These are phyloP conservation scores for Cyclocybe aegerita DNA, from an alignment of 768 basidiomycete genomes.

Conservation along the genomic window DNA sequence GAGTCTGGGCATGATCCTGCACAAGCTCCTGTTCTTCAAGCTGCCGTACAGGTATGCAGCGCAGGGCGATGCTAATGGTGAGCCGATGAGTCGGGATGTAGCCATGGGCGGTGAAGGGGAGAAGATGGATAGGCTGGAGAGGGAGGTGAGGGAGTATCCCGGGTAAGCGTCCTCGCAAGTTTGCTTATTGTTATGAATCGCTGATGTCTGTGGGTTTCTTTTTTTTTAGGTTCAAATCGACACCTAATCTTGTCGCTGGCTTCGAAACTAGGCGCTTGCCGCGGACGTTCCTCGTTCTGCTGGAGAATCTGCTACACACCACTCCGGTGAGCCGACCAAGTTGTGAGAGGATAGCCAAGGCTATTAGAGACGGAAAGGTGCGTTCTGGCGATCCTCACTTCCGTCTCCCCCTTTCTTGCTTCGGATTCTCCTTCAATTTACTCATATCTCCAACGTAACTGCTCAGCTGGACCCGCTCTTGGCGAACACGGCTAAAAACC, in stretches of 20 bases:
- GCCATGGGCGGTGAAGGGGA: conserved; percentile 43
- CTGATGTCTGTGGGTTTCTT: not conserved
- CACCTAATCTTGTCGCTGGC: conserved; percentile 43
- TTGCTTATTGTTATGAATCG: not conserved
- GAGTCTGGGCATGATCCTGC: conserved; percentile 94
- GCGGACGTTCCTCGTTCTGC: conserved; percentile 63
- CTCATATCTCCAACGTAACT: not conserved
- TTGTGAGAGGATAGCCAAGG: conserved; percentile 68
- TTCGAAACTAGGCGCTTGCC: conserved; percentile 78
- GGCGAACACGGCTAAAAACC: conserved; percentile 2
- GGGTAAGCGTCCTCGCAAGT: conserved; percentile 48
- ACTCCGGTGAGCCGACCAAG: conserved; percentile 62
- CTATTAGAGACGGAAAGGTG: conserved; percentile 72
- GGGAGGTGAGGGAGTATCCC: conserved; percentile 70
- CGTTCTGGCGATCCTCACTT: conserved; percentile 19
- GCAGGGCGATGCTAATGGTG: conserved; percentile 51
- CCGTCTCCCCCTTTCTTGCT: not conserved
- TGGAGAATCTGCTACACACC: conserved; percentile 71
- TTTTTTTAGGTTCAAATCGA: conserved; percentile 48
- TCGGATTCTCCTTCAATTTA: not conserved
- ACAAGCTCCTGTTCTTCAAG: conserved; percentile 90
- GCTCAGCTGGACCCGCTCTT: conserved; percentile 21
- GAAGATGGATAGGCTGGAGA: conserved; percentile 68
- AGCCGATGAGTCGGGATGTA: conserved; percentile 27
- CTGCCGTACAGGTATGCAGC: conserved; percentile 80